Base-by-base conservation (phyloP, 768 basidiomycete species). In the Tricholoma sp. region DNA sequence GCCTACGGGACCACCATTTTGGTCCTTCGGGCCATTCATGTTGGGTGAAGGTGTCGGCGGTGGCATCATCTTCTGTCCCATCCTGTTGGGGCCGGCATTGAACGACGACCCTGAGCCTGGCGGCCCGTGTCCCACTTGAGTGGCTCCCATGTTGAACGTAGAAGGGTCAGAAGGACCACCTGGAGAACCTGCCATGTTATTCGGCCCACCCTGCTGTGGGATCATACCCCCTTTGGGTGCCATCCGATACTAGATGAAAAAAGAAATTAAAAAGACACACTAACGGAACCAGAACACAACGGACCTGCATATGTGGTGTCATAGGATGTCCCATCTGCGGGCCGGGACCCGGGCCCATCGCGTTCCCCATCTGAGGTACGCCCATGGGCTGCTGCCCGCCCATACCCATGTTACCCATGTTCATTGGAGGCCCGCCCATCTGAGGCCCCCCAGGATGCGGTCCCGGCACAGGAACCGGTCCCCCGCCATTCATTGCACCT, bases 21-120 rank as follows among this genome's bases (percentile, higher is more conserved):
- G 60, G 57, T 71, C 71, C 54, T 71, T 68, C n/a, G 64, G 61
- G 9, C 63, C 65, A 31, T 65, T 65, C 61, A 72, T 73, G 1
- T 74, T 76, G 39, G 83, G 80, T 5, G 82, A 82, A 4, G 81
- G 79, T 11, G 79, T 81, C 0, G 81, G 81, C 10, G 79, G 82
- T 0, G 81, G 81, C 67, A 76, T 72, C 79, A 80, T 82, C 48
- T 65, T 70, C 60, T 65, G 73, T 24, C 58, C 71, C 54, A 69
- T 69, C 57, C 70, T 69, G 64, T 18, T 71, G 7, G 50, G 57
- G 2, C 54, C 72, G 57, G 61, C 70, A 56, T 61, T 60, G 50
- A 74, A 74, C n/a, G 60, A 62, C 10, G 68, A 65, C n/a, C 65
- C 66, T 28, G 44, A 6, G 0, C 61, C 57, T 45, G 59, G 57